Base-by-base conservation (phyloP, 225 moss, liverwort and hornwort species). In the Sphagnum tenellum region DNA sequence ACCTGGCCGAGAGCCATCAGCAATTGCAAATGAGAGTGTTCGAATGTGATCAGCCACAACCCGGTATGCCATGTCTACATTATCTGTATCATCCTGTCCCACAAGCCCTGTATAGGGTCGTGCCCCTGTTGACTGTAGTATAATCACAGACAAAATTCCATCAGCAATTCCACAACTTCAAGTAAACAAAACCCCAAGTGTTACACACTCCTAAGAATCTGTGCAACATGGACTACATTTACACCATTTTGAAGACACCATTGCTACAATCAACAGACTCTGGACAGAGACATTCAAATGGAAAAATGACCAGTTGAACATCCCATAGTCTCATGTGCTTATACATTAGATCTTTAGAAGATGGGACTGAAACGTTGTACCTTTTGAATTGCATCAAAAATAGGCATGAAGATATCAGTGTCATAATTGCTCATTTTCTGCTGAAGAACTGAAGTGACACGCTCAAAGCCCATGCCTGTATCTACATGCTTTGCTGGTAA, bases 361-460 rank as follows among this genome's bases (percentile, higher is more conserved):
- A 29, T 29, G 29, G 29, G 29, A 29, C 29, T 29, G 29, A 48
- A 4, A 46, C 3, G 2, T 61, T 9, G 3, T 63, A 70, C 62
- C 82, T 82, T 82, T 59, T 82, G 76, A 63, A 86, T 86, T 62
- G 79, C 79, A 55, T 58, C 72, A 59, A 82, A 86, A 71, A 86
- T 82, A 12, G 82, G 86, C 59, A 72, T 74, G 4, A 86, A 86
- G 66, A 86, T 73, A 71, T 86, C 86, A 44, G 86, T 86, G 52
- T 86, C 86, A 72, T 85, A 85, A 67, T 85, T 85, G 68, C 85
- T 85, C 78, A 85, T 81, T 67, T 85, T 81, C 45, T 79, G 76
- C 76, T 86, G 86, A 68, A 82, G 72, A 55, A 77, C 73, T 65
- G 82, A 82, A 10, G 69, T 69, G 12, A 69, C 13, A 5, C 69